Percentiles rank a stretch among this genome's conserved stretches.
These are phyloP conservation scores for Atkinsonella texensis DNA, from an alignment of 2,329 filamentous ascomycete genomes.

Conservation along the genomic window DNA sequence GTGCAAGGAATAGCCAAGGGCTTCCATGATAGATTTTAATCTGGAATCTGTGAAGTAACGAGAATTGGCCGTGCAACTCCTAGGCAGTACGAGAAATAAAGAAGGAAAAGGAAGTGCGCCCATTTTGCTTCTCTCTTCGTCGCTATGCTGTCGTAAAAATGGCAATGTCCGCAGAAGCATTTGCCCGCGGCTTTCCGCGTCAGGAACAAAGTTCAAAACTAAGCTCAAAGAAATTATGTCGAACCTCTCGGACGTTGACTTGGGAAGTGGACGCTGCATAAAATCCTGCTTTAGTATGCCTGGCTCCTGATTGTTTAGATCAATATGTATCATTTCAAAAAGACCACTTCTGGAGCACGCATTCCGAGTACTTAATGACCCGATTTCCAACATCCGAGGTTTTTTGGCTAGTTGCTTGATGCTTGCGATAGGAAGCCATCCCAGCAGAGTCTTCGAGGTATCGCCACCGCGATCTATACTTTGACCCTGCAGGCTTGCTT, in stretches of 20 bases:
- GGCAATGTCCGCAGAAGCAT: conserved; percentile 70
- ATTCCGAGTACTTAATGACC: conserved; percentile 74
- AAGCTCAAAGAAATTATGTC: conserved; percentile 86
- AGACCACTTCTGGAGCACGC: conserved; percentile 62
- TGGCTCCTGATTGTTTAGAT: conserved; percentile 74
- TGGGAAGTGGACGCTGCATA: conserved; percentile 72
- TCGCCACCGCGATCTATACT: conserved; percentile 54
- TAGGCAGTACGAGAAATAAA: conserved; percentile 81
- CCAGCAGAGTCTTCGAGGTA: conserved; percentile 50
- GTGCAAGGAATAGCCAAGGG: conserved; percentile 57
- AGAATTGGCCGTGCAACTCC: conserved; percentile 80
- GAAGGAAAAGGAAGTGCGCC: conserved; percentile 41
- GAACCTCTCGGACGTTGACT: conserved; percentile 50
- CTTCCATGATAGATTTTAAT: conserved; percentile 61
- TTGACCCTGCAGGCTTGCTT: conserved; percentile 57
- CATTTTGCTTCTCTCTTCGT: conserved; percentile 7
- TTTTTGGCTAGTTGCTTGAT: conserved; percentile 15
- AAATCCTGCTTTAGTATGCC: conserved; percentile 86
- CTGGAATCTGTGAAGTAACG: conserved; percentile 69
- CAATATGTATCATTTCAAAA: conserved; percentile 73
- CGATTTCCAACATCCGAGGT: conserved; percentile 73
- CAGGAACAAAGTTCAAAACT: conserved; percentile 88
- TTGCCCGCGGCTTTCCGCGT: conserved; percentile 59
- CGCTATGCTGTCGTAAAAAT: conserved; percentile 42
- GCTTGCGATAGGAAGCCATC: conserved; percentile 39